These are phyloP conservation scores for Escallonia rubra DNA, from an alignment of 129 eudicot species.

Conservation along the genomic window DNA sequence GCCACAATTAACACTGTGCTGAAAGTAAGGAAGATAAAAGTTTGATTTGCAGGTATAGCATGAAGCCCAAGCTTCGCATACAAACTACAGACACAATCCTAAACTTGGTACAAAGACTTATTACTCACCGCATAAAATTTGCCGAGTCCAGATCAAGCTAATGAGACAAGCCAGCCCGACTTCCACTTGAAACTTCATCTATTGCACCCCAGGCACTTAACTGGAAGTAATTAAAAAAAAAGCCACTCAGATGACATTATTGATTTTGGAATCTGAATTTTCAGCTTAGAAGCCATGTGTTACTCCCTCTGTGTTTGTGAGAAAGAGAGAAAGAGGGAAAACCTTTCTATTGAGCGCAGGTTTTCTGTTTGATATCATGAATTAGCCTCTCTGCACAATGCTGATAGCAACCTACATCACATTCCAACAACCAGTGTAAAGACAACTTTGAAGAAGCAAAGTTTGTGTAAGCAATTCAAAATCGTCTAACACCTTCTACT, in stretches of 20 bases:
- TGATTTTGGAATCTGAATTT: not conserved
- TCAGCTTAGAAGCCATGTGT: not conserved
- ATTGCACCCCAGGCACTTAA: conserved; percentile 20
- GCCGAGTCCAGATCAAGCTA: conserved; percentile 38
- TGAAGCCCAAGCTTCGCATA: not conserved
- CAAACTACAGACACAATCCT: not conserved
- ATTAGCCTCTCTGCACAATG: not conserved
- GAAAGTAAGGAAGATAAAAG: not conserved
- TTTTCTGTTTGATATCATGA: not conserved
- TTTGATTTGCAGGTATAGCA: not conserved
- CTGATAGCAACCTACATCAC: not conserved
- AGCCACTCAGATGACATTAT: not conserved
- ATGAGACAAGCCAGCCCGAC: conserved; percentile 40
- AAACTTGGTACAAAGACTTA: not conserved
- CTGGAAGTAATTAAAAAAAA: conserved; percentile 15
- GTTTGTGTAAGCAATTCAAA: not conserved
- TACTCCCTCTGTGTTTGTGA: not conserved
- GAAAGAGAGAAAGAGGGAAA: not conserved
- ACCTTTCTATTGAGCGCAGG: not conserved
- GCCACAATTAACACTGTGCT: not conserved
- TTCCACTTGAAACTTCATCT: conserved; percentile 52
- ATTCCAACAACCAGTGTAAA: not conserved
- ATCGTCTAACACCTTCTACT: not conserved
- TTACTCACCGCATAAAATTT: conserved; percentile 44
- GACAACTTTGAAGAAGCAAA: not conserved